Percentiles rank a stretch among this genome's conserved stretches.
Conservation (phyloP, 2,329 filamentous ascomycete genomes). For the Canariomyces notabilis region DNA sequence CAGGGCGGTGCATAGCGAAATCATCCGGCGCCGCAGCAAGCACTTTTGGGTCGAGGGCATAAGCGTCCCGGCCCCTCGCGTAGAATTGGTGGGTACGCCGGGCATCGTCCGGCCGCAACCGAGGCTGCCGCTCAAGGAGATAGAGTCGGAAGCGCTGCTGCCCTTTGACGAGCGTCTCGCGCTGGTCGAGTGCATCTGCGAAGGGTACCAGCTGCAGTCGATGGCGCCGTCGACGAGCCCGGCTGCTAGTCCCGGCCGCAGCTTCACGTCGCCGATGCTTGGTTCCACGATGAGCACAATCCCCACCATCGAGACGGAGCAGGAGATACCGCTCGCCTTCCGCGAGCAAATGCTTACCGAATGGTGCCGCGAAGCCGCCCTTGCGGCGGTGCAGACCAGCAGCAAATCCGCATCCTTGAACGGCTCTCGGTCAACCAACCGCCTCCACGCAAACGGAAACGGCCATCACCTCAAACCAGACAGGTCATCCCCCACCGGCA, state of each 20-base stretch:
- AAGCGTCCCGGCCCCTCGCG: slow-evolving; percentile 59
- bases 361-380: slow-evolving; percentile 73
- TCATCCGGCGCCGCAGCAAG: slow-evolving; percentile 66
- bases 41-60: slow-evolving; percentile 76
- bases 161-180: slow-evolving; percentile 70
- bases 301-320: slow-evolving; percentile 36
- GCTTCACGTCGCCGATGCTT: slow-evolving; percentile 57
- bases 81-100: slow-evolving; percentile 57
- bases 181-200: slow-evolving; percentile 69
- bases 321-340: slow-evolving; percentile 61
- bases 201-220: slow-evolving; percentile 60
- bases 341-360: slow-evolving; percentile 71
- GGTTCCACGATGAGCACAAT: slow-evolving; percentile 41
- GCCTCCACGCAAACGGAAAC: slow-evolving; percentile 54
- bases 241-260: slow-evolving; percentile 61
- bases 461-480: slow-evolving; percentile 34
- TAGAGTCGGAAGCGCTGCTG: slow-evolving; percentile 60
- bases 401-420: slow-evolving; percentile 69
- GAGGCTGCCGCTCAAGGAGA: slow-evolving; percentile 45
- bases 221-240: slow-evolving; percentile 65
- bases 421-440: slow-evolving; percentile 61
- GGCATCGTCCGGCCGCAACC: slow-evolving; percentile 41
- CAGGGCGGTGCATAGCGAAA: slow-evolving; percentile 67
- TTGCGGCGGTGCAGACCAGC: slow-evolving; percentile 62
- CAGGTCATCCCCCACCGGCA: slow-evolving; percentile 41